Percentiles rank a stretch among this genome's conserved stretches.
Evolutionary conservation across 2,329 filamentous ascomycete species (phyloP).

Genomic region (Parasarocladium wereldwijsianum): DNA sequence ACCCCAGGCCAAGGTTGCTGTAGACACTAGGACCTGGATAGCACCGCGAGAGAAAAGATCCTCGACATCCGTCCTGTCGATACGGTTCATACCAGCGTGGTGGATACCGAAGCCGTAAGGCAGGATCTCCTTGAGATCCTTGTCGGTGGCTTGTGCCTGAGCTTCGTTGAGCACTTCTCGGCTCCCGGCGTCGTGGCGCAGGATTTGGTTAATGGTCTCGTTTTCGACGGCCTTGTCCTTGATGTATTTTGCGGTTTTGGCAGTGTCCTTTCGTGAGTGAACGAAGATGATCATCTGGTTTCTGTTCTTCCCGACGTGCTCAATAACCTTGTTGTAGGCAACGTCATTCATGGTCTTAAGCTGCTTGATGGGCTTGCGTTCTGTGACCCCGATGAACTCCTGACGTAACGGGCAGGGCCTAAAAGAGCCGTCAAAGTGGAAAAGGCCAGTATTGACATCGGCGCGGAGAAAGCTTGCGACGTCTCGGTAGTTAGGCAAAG

Average conservation of each 20-base stretch:
- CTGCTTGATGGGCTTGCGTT: constrained; percentile 97
- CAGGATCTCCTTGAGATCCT: constrained; percentile 82
- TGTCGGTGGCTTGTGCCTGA: constrained; percentile 66
- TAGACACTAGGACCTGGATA: constrained; percentile 92
- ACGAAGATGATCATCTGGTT: constrained; percentile 99
- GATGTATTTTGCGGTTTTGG: constrained; percentile 92
- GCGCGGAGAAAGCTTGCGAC: constrained; percentile 91
- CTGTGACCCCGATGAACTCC: constrained; percentile 93
- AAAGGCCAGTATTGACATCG: constrained; percentile 70
- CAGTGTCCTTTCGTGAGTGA: constrained; percentile 94
- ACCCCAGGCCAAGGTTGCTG: constrained; percentile 96
- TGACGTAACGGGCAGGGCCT: constrained; percentile 88
- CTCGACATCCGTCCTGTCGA: constrained; percentile 90
- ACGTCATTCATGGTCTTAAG: constrained; percentile 99
- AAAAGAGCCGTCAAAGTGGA: constrained; percentile 92
- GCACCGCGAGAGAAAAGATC: constrained; percentile 84
- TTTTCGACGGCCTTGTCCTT: constrained; percentile 93
- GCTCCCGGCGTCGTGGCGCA: constrained; percentile 83
- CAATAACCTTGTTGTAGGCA: constrained; percentile 91
- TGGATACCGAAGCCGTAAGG: constrained; percentile 98
- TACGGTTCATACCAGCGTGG: constrained; percentile 90
- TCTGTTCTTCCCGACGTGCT: constrained; percentile 81
- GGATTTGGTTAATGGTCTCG: constrained; percentile 91
- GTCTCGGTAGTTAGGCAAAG: constrained; percentile 89
- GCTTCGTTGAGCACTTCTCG: constrained; percentile 80